Evolutionary conservation across 176 grass and related monocot species (phyloP), one percentile per base, ranked within the genome.

Genomic region (Ananas comosus): DNA sequence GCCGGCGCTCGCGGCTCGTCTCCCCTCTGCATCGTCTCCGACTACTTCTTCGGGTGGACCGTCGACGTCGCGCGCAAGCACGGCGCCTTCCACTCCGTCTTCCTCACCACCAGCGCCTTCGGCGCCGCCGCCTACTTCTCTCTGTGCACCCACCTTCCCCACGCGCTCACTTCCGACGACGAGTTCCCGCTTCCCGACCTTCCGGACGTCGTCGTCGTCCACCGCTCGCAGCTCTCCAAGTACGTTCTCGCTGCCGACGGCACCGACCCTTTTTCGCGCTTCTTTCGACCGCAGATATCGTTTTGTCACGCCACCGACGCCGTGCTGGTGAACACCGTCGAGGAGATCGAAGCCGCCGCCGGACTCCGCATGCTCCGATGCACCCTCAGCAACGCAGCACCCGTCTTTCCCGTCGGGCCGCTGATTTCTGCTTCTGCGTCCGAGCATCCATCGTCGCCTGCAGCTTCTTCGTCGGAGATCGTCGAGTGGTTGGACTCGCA

Each of bases 401-500:
- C 72, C 2, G 13, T 74, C 18, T 74, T 42, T 42, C 61, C 72
- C 3, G 51, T 74, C 21, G 72, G 72, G 12, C 59, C 48, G 10
- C 12, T 74, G 19, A 6, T 19, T 9, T 59, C 9, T 8, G 12
- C 23, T 16, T 4, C 28, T n/a, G 56, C n/a, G 13, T 1, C 8
- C 56, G 56, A 12, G n/a, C 1, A n/a, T 22, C 2, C 61, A 27
- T 33, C 29, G 29, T 33, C 29, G 29, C 2, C 25, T 0, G 25
- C 25, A 23, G 22, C 22, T 23, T 23, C 22, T 27, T 27, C 25
- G 25, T 27, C 25, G 2, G n/a, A 64, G 22, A 51, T 64, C 47
- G 17, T 65, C 8, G 13, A 50, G 17, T 74, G 72, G 72, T 29
- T 74, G 48, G 72, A 74, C 13, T 51, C 61, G 49, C 72, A 74